Conservation (phyloP, 2,329 filamentous ascomycete species). For the Fusarium lyarnte region DNA sequence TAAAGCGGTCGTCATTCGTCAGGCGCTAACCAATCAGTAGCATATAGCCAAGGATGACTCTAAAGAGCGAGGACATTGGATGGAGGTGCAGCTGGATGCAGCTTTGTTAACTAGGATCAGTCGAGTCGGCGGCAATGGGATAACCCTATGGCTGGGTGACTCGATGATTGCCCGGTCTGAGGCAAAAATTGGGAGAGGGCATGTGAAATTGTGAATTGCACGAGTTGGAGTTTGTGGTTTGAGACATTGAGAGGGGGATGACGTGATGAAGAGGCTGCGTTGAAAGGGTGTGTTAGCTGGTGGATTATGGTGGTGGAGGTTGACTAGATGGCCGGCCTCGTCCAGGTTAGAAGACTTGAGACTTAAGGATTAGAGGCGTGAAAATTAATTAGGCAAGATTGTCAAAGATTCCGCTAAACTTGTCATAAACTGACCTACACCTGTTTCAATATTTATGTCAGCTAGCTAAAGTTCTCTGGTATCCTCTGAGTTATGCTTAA, state of each 20-base stretch:
- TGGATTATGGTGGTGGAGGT: neutral
- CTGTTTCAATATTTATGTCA: neutral
- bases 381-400: neutral
- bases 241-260: neutral
- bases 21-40: constrained; percentile 12
- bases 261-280: neutral
- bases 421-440: neutral
- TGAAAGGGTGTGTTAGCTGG: neutral
- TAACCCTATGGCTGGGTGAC: constrained; percentile 1
- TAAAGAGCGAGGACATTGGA: constrained; percentile 12
- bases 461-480: neutral
- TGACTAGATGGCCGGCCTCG: neutral
- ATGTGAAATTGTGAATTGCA: neutral
- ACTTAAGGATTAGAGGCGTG: neutral
- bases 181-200: neutral
- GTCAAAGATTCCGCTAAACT: neutral
- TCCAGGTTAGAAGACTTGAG: neutral
- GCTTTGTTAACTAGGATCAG: constrained; percentile 2
- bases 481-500: neutral
- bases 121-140: constrained; percentile 8
- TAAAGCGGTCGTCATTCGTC: constrained; percentile 27
- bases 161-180: constrained; percentile 1
- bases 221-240: neutral
- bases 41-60: constrained; percentile 17
- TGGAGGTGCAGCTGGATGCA: constrained; percentile 17